Base-by-base conservation (phyloP, 108 stramenopile genomes). In the Halocafeteria seosinensis region DNA sequence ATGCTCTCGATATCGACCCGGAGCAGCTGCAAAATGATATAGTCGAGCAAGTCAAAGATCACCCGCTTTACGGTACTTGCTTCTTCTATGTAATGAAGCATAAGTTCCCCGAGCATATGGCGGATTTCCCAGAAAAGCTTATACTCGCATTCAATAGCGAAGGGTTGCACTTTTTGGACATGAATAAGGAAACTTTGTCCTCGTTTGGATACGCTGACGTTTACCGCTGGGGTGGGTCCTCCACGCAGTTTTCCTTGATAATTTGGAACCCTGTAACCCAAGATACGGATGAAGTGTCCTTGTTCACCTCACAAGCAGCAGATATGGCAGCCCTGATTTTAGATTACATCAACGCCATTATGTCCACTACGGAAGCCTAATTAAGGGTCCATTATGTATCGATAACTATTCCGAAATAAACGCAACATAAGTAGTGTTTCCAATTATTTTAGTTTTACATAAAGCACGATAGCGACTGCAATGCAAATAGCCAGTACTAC, bases 241-340 rank as follows among this genome's bases (percentile, higher is more conserved):
- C 73, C 12, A 35, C 58, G 47, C 70, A 77, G 66, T 79, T 82
- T 72, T 75, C 64, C 55, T 53, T 82, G 30, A 69, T 75, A 34
- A 71, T 82, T 37, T 79, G 65, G 65, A 69, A 78, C 62, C 51
- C 51, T 35, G 73, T 62, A 31, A 42, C 37, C 27, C 66, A 79
- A 12, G 67, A 73, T 26, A 76, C 74, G 23, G 67, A 62, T 38
- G 78, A 82, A 72, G 62, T 82, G 26, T 50, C 47, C 34, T 34
- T 79, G 12, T 64, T 50, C 28, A 78, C 81, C 25, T 37, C 61
- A 34, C 81, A 82, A 52, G 81, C 81, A 1, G 62, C 73, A 5
- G 81, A 82, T 64, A 79, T 82, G 70, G 78, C 81, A 0, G 62
- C 70, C 25, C 74, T 78, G 38, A 79, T 82, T 23, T 73, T 82